Conservation (phyloP, 2,329 filamentous ascomycete genomes). For the Botrytis deweyae region DNA sequence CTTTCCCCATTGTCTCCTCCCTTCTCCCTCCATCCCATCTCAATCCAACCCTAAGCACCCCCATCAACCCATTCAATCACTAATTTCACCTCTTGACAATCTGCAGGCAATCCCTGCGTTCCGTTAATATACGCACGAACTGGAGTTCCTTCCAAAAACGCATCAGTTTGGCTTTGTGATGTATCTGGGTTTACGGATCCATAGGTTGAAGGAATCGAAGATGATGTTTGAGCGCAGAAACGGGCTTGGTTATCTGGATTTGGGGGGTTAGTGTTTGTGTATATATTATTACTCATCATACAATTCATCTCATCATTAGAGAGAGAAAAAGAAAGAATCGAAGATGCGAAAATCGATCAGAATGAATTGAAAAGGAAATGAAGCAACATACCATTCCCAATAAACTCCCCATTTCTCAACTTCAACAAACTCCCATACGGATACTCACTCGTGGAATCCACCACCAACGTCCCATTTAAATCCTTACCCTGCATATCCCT, state of each 20-base stretch:
- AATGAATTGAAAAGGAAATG: background rate
- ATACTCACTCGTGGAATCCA: constrained; percentile 16
- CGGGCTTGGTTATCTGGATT: constrained; percentile 5
- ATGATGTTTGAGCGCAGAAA: background rate
- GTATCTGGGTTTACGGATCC: background rate
- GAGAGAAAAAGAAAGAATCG: background rate
- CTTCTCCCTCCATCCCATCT: background rate
- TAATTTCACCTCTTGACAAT: constrained; percentile 11
- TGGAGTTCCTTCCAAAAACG: background rate
- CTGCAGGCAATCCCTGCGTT: background rate
- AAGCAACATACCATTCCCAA: constrained; percentile 10
- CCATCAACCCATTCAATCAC: constrained; percentile 35
- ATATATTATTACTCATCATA: no score
- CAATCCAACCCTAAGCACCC: background rate
- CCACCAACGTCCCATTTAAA: background rate
- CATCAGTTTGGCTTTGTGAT: background rate
- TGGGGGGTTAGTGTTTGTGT: background rate
- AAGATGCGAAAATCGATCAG: no score
- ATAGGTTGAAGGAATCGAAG: background rate
- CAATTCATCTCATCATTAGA: rapidly evolving
- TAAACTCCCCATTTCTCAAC: constrained; percentile 1
- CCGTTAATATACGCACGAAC: constrained; percentile 8
- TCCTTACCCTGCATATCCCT: background rate
- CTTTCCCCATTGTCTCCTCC: no score
- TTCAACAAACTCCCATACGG: constrained; percentile 7